Evolutionary conservation across 78 protist genomes (phyloP).

Genomic region (Bigelowiella natans): DNA sequence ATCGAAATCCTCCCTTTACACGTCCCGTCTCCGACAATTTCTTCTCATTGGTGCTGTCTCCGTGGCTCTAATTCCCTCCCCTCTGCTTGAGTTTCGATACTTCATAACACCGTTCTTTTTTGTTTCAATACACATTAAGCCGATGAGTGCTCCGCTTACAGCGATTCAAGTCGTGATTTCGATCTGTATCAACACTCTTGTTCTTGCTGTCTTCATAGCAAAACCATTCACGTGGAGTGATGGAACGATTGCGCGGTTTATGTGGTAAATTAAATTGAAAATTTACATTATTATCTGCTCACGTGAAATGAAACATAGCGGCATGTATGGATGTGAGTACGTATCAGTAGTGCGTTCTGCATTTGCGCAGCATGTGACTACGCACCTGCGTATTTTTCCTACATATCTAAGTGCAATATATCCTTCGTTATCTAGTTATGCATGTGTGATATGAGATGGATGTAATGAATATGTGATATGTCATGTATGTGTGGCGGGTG

Average conservation of each 20-base stretch:
- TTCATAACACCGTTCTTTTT: constrained; percentile 12
- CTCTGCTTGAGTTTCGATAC: constrained; percentile 5
- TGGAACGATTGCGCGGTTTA: not conserved
- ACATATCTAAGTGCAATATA: too few relatives aligned
- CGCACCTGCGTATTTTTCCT: too few relatives aligned
- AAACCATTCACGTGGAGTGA: not conserved
- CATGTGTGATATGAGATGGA: too few relatives aligned
- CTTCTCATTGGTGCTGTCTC: not conserved
- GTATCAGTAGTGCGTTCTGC: too few relatives aligned
- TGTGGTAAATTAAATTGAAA: too few relatives aligned
- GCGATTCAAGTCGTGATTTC: not conserved
- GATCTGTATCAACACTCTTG: not conserved
- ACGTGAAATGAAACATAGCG: too few relatives aligned
- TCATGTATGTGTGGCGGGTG: too few relatives aligned
- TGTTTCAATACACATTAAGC: not conserved
- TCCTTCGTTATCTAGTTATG: too few relatives aligned
- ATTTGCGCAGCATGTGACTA: too few relatives aligned
- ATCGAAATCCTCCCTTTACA: not conserved
- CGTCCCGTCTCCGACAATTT: not conserved
- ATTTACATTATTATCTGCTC: too few relatives aligned
- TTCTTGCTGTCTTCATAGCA: not conserved
- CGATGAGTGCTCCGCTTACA: not conserved
- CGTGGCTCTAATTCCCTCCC: not conserved
- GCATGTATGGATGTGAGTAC: too few relatives aligned
- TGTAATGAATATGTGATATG: too few relatives aligned